Evolutionary conservation across 768 basidiomycete species (phyloP).

Genomic region (Suillus fuscotomentosus): DNA sequence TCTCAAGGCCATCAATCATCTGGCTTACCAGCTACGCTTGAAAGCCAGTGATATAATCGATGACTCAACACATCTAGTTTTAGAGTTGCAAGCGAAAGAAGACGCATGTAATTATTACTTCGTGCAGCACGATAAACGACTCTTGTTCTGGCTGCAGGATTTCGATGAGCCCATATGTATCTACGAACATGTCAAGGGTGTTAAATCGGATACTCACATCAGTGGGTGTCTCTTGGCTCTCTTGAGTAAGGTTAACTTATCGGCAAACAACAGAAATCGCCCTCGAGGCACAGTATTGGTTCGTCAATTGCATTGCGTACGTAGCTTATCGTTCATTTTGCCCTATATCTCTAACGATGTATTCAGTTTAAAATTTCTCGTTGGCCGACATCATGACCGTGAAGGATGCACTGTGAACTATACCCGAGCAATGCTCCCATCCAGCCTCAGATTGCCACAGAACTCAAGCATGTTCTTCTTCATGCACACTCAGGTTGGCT

Average conservation of each 20-base stretch:
- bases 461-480: slow-evolving; percentile 4
- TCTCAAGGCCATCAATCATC: not conserved
- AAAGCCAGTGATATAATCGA: not conserved
- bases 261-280: slow-evolving; percentile 15
- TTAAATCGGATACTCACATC: slow-evolving; percentile 18
- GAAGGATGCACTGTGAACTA: slow-evolving; percentile 7
- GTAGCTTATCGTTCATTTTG: not conserved
- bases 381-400: not conserved
- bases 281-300: slow-evolving; percentile 28
- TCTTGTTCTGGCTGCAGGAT: slow-evolving; percentile 47
- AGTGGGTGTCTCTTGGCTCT: not conserved
- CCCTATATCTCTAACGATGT: not conserved
- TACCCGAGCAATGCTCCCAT: slow-evolving; percentile 2
- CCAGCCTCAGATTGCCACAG: not conserved
- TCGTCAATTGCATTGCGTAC: not conserved
- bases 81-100: not conserved
- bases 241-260: not conserved
- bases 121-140: slow-evolving; percentile 38
- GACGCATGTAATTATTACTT: slow-evolving; percentile 39
- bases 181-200: slow-evolving; percentile 36
- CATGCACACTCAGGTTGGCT: slow-evolving; percentile 2
- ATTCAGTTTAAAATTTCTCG: not conserved
- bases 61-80: not conserved
- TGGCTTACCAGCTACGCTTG: not conserved
- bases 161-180: slow-evolving; percentile 29